Evolutionary conservation across 2,329 filamentous ascomycete genomes (phyloP), one percentile per base, ranked within the genome.

Genomic region (Sporothrix protearum): DNA sequence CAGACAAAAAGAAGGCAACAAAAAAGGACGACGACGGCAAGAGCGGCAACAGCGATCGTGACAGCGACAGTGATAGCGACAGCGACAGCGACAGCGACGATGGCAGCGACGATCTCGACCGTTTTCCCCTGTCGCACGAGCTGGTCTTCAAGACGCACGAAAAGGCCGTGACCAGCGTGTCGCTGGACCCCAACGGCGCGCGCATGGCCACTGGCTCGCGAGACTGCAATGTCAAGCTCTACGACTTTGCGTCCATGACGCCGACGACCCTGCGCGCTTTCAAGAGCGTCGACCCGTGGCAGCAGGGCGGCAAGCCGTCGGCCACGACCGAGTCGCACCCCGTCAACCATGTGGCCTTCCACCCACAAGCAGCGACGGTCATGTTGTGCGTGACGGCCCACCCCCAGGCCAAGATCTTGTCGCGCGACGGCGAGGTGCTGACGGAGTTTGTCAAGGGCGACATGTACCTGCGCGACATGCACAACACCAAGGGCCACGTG

Each of bases 381-480:
- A 89, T 99, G 73, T 87, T 99, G 45, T 96, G 96, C 76, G 85
- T 98, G 59, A 92, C 94, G 8, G 94, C 95, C 7, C 92, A 95
- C 53, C 91, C 95, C 1, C 95, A 98, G 80, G 93, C 95, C 14
- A 94, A 94, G 80, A 89, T 99, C 30, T 86, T 98, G 79, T 92
- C 89, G 76, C 89, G 96, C 77, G 95, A 99, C 82, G 96, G 96
- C 51, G 93, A 96, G 59, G 86, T 92, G 8, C 77, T 96, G 66
- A 91, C 91, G 0, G 94, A 97, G 78, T 98, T 97, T 75, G 91
- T 94, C 76, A 99, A 99, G 82, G 96, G 96, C 61, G 96, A 99
- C 79, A 98, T 98, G 94, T 99, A 99, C 77, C 83, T 99, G 75
- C 88, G 95, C 70, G 96, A 99, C 80, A 96, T 98, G 91, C 89